Percentiles rank a stretch among this genome's conserved stretches.
Evolutionary conservation across 2,329 filamentous ascomycete species (phyloP).

Genomic region (Cadophora sp.): DNA sequence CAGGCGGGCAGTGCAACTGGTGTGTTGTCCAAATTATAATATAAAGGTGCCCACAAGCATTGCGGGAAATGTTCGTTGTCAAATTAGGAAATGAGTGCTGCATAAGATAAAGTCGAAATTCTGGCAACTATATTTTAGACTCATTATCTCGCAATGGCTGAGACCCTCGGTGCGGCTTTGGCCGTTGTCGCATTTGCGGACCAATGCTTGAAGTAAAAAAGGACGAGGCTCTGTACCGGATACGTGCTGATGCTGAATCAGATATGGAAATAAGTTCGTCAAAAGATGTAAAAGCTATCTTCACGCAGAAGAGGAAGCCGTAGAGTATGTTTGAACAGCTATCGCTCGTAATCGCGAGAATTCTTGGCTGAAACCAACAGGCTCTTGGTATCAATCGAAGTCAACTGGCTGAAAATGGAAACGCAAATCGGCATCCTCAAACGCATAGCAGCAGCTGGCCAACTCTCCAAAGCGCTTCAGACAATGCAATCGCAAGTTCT

Average conservation of each 20-base stretch:
- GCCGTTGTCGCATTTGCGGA: slow-evolving; percentile 29
- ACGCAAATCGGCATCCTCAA: slow-evolving; percentile 33
- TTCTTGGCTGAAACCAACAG: not conserved
- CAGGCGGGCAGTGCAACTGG: not conserved
- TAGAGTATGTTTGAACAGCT: not conserved
- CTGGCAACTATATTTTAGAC: no score
- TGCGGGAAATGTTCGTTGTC: no score
- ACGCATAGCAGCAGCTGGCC: slow-evolving; percentile 20
- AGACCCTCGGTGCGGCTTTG: slow-evolving; percentile 22
- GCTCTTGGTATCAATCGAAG: slow-evolving; percentile 31
- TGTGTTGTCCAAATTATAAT: no score
- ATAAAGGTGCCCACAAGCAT: no score
- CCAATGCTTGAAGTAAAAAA: slow-evolving; percentile 29
- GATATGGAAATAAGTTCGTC: slow-evolving; percentile 35
- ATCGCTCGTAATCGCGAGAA: not conserved
- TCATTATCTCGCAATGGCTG: not conserved
- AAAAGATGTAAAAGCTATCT: slow-evolving; percentile 30
- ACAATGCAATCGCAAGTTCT: slow-evolving; percentile 32
- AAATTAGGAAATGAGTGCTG: no score
- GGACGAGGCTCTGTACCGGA: no score
- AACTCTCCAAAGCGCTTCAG: slow-evolving; percentile 21
- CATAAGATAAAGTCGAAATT: no score
- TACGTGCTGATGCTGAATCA: slow-evolving; percentile 8
- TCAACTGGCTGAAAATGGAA: slow-evolving; percentile 35
- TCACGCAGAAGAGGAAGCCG: slow-evolving; percentile 30